These are phyloP conservation scores for Coemansia sp. DNA, from an alignment of 192 early-diverging fungal genomes.

Conservation along the genomic window DNA sequence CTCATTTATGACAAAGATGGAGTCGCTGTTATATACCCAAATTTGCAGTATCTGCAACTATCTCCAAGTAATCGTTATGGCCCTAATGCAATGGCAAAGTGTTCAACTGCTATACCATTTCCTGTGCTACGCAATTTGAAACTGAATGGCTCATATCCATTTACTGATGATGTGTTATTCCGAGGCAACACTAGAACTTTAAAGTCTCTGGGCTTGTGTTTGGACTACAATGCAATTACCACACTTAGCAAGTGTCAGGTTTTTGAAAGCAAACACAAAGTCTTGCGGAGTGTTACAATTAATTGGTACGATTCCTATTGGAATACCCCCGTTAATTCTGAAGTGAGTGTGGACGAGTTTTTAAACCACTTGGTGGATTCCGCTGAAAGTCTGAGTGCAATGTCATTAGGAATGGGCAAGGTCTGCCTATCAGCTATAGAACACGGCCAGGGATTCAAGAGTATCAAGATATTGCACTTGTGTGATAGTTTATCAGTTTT, in stretches of 20 bases:
- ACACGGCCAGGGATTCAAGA: no score
- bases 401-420: no score
- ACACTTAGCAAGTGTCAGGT: background rate
- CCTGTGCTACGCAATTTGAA: background rate
- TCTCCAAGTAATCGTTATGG: background rate
- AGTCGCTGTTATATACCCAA: background rate
- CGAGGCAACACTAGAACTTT: constrained; percentile 7
- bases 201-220: background rate
- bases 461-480: no score
- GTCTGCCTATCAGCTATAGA: background rate
- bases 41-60: background rate
- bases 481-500: no score
- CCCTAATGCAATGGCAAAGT: background rate
- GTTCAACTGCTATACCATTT: background rate
- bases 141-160: background rate
- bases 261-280: background rate
- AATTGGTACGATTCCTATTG: background rate
- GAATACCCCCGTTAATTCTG: background rate
- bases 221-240: background rate
- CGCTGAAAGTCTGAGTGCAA: background rate
- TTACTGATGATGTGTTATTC: constrained; percentile 11
- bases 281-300: background rate
- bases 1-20: background rate
- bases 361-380: no score
- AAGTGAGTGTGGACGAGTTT: background rate